Evolutionary conservation across 345 rosid species (phyloP).

Genomic region (Nephelium lappaceum): DNA sequence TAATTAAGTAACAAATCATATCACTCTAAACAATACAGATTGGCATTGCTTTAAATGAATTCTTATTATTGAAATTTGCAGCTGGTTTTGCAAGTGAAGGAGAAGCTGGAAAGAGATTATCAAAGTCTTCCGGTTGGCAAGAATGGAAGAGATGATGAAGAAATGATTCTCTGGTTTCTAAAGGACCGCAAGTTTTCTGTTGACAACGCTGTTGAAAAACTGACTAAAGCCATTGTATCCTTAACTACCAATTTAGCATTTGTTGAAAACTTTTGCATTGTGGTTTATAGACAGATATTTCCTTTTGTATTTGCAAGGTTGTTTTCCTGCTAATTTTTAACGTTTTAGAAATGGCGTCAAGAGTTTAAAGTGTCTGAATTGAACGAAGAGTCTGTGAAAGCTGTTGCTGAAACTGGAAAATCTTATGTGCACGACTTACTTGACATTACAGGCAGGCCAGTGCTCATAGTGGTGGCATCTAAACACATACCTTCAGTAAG

Average conservation of each 20-base stretch:
- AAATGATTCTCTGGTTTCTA: constrained; percentile 86
- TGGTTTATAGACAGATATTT: background rate
- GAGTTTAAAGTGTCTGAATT: constrained; percentile 72
- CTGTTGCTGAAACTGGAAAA: constrained; percentile 70
- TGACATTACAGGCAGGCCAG: constrained; percentile 70
- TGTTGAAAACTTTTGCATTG: background rate
- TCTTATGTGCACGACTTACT: constrained; percentile 70
- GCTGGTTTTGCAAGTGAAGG: constrained; percentile 78
- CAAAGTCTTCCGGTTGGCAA: constrained; percentile 70
- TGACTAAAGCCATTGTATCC: constrained; percentile 87
- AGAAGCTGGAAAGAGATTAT: constrained; percentile 64
- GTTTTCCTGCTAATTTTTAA: constrained; percentile 30
- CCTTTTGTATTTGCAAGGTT: background rate
- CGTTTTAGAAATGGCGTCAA: constrained; percentile 78
- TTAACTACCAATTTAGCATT: constrained; percentile 12
- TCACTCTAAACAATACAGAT: background rate
- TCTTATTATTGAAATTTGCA: constrained; percentile 33
- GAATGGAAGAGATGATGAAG: constrained; percentile 93
- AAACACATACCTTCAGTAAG: constrained; percentile 81
- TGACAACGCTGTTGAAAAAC: constrained; percentile 61
- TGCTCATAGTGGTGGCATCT: constrained; percentile 80
- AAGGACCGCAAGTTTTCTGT: constrained; percentile 73
- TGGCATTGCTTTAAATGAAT: background rate
- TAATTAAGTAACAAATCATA: background rate
- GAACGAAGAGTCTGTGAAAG: constrained; percentile 64